Evolutionary conservation across 2,329 filamentous ascomycete genomes (phyloP).

Genomic region (Trichoderma polysporum): DNA sequence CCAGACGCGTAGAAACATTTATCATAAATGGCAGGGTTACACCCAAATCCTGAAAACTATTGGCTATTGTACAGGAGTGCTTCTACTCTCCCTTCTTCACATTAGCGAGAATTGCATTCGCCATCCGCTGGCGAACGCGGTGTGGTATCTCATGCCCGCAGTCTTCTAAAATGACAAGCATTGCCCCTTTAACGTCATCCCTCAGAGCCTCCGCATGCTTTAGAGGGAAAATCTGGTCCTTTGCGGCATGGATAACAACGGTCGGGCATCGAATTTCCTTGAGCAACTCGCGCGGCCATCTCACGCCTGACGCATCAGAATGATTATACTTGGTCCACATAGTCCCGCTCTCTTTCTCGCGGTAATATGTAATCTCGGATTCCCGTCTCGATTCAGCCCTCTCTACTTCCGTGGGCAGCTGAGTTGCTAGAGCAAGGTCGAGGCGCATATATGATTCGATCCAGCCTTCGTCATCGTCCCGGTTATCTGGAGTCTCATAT

Average conservation of each 20-base stretch:
- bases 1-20: too few relatives aligned
- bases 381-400: background rate
- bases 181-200: background rate
- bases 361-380: background rate
- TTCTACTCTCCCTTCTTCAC: background rate
- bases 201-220: background rate
- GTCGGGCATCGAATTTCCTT: background rate
- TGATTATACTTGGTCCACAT: constrained; percentile 10
- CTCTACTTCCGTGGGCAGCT: background rate
- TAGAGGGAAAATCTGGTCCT: background rate
- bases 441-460: background rate
- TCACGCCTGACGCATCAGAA: background rate
- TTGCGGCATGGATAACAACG: background rate
- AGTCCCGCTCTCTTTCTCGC: constrained; percentile 1
- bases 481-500: background rate
- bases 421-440: background rate
- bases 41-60: too few relatives aligned
- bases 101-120: background rate
- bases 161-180: background rate
- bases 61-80: background rate
- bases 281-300: background rate
- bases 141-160: constrained; percentile 8
- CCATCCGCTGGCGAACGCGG: background rate
- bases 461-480: background rate
- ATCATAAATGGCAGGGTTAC: too few relatives aligned